Evolutionary conservation across 2,329 filamentous ascomycete species (phyloP).

Genomic region (Paecilomyces sp.): DNA sequence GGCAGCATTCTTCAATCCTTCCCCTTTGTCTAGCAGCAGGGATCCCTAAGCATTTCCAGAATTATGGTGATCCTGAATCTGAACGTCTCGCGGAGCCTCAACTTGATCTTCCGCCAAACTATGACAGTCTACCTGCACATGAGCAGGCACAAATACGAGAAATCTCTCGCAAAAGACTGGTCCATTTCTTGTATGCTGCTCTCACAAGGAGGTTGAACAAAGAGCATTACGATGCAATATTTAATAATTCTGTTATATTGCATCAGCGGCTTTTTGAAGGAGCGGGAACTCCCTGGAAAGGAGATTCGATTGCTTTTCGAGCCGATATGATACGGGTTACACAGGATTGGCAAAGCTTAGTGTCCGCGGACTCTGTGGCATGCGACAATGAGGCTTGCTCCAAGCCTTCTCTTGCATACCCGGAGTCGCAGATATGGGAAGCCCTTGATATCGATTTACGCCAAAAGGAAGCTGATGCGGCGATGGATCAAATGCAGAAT

Average conservation of each 20-base stretch:
- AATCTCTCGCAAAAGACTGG: too few species aligned
- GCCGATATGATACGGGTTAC: background rate
- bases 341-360: background rate
- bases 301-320: background rate
- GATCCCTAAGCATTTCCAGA: background rate
- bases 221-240: background rate
- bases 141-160: too few species aligned
- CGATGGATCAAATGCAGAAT: constrained; percentile 11
- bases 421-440: too few species aligned
- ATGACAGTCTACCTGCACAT: background rate
- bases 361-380: background rate
- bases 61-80: background rate
- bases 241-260: background rate
- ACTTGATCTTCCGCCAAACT: background rate
- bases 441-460: background rate
- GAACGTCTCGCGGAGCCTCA: background rate
- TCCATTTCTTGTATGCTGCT: background rate
- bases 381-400: too few species aligned
- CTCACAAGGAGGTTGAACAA: background rate
- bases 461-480: constrained; percentile 14
- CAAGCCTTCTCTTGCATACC: too few species aligned
- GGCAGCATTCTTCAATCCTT: background rate
- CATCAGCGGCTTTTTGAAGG: background rate
- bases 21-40: background rate
- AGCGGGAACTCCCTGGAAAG: background rate